Conservation (phyloP, 495 filamentous ascomycete species). For the Parmelia sp. region DNA sequence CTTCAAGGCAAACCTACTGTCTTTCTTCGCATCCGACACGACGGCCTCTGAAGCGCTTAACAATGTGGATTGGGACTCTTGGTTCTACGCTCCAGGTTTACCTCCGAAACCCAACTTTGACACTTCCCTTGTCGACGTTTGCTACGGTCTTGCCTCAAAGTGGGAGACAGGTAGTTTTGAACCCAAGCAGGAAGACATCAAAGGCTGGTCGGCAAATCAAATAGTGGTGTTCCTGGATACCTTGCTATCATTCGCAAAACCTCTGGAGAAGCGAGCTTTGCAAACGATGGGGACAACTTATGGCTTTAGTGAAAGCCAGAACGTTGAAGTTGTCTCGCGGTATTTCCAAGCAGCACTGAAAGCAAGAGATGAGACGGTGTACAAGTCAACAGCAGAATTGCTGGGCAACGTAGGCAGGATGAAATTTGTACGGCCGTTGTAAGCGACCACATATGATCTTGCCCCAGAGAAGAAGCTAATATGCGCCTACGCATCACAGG, state of each 20-base stretch:
- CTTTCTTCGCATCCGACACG: constrained; percentile 69
- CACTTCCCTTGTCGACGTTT: constrained; percentile 77
- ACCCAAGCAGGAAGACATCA: constrained; percentile 61
- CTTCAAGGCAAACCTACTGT: constrained; percentile 78
- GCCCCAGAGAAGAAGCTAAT: not conserved
- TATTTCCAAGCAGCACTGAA: constrained; percentile 73
- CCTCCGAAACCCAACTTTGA: constrained; percentile 89
- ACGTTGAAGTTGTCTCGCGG: constrained; percentile 75
- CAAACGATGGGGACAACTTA: constrained; percentile 68
- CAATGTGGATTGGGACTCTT: constrained; percentile 76
- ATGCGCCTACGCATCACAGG: constrained; percentile 18
- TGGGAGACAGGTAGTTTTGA: constrained; percentile 62
- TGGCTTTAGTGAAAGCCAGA: constrained; percentile 58
- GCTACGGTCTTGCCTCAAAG: constrained; percentile 71
- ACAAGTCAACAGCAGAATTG: constrained; percentile 63
- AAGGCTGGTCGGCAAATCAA: constrained; percentile 73
- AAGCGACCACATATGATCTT: constrained; percentile 25
- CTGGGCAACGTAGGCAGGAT: constrained; percentile 81
- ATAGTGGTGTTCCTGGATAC: constrained; percentile 81
- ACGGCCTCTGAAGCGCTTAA: constrained; percentile 60
- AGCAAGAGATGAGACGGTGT: constrained; percentile 58
- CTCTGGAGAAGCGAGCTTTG: constrained; percentile 55
- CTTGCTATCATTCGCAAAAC: constrained; percentile 55
- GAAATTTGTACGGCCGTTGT: constrained; percentile 88
- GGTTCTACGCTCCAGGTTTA: constrained; percentile 77